Base-by-base conservation (phyloP, 345 rosid genomes). In the Cardamine chenopodiifolia region DNA sequence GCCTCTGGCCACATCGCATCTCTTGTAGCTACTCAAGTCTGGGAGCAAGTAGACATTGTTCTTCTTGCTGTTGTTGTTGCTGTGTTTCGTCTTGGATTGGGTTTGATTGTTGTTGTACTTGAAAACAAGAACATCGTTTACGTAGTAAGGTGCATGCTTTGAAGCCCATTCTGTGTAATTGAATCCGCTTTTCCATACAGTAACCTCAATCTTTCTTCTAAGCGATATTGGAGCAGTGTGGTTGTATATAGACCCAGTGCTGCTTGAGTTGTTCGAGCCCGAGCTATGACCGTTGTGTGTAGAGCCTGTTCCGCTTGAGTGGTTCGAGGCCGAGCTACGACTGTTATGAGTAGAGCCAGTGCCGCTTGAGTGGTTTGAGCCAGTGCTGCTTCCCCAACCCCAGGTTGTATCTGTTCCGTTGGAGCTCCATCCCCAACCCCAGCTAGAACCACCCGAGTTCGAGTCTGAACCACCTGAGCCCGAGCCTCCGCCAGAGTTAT, bases 401-500 rank as follows among this genome's bases (percentile, higher is more conserved):
- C 62, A 68, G 37, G 37, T 11, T 10, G 62, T 53, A 39, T 53
- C 62, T n/a, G 62, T 25, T 12, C 62, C 63, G 40, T 54, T 29
- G 0, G 53, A 68, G 53, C 62, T 54, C 72, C 72, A 54, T 26
- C 62, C 72, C 63, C 28, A 68, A 25, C 72, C 72, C 62, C 35
- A 68, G 62, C 62, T 37, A 1, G 62, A 54, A 54, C 52, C 62
- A 50, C 28, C 29, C 3, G 62, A 53, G 72, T 53, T 68, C 0
- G 49, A 34, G 71, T 18, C 44, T 9, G 69, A 62, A n/a, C 14
- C 34, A 39, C 68, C 55, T 47, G 69, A 67, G 35, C 25, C 5
- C 4, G 48, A 67, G 34, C 34, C 34, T 4, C 57, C 31, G 13
- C 58, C 70, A 7, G 69, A 64, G 56, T 65, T 65, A 4, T 9